Evolutionary conservation across 805 yeast genomes (phyloP), one percentile per base, ranked within the genome.

Genomic region (Candida hungchunana): DNA sequence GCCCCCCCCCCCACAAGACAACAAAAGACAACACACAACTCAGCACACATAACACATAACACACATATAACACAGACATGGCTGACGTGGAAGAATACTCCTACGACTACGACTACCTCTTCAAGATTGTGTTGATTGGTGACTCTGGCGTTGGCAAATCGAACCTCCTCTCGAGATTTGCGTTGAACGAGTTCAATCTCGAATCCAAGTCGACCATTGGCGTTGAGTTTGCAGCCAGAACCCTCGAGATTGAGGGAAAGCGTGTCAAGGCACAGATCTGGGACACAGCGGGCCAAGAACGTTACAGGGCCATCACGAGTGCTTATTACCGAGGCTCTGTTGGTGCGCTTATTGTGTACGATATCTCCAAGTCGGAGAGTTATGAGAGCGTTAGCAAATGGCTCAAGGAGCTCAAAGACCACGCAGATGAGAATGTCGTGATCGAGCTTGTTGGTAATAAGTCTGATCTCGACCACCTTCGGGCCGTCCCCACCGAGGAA

Each of bases 251-350:
- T 44, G 90, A 83, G 47, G 88, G 87, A 28, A 83, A 82, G 55
- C 67, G 86, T 58, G 82, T 85, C 50, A 86, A 85, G 60, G 90
- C 94, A 4, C 95, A 87, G 63, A 82, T 88, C 50, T 90, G 98
- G 98, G 98, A 90, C 63, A 90, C 98, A 24, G 98, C 98, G 2
- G 98, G 98, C 43, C 98, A 90, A 68, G 98, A 90, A 64, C 79
- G 98, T 62, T 90, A 93, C 69, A 78, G 98, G 53, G 97, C 98
- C 29, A 90, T 90, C 61, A 93, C 98, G 21, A 80, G 93, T 39
- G 97, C 97, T 6, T 90, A 90, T 66, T 90, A 90, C 62, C 76
- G 98, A 59, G 98, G 97, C 27, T 97, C 98, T 1, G 96, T 89
- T 36, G 98, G 98, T 42, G 97, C 97, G 4, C 72, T 90, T 53